These are phyloP conservation scores for Uronychia setigera DNA, from an alignment of 73 alveolate genomes.

Conservation along the genomic window DNA sequence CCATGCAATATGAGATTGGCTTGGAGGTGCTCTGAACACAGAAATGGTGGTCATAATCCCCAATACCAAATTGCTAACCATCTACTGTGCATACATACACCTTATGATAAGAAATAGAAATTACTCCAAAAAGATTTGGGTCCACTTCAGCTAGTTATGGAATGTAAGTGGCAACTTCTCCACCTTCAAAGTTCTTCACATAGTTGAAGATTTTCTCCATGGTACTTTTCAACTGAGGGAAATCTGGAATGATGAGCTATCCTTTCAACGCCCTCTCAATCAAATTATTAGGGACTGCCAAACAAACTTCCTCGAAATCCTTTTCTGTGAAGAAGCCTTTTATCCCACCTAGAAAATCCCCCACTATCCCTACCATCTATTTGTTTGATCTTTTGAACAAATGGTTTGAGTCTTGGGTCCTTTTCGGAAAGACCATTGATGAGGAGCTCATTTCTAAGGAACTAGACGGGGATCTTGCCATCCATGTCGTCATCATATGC, in stretches of 20 bases:
- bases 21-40: conserved; percentile 38
- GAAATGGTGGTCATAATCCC: conserved; percentile 42
- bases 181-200: conserved; percentile 3
- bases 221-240: background rate
- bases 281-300: background rate
- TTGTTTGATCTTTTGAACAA: background rate
- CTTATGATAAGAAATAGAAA: too few species aligned
- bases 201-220: background rate
- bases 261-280: conserved; percentile 27
- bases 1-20: conserved; percentile 37
- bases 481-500: conserved; percentile 34
- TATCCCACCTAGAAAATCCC: too few species aligned
- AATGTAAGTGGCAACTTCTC: conserved; percentile 50
- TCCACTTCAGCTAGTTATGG: conserved; percentile 52
- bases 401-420: background rate
- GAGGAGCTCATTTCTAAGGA: conserved; percentile 7
- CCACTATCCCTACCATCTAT: conserved; percentile 1
- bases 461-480: conserved; percentile 10
- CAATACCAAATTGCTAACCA: conserved; percentile 48
- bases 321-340: background rate
- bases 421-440: background rate
- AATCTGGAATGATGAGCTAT: conserved; percentile 24
- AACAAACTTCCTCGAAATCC: background rate
- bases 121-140: conserved; percentile 41
- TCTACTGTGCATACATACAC: conserved; percentile 43